A percentile compares a stretch with the other conserved stretches of the same genome.
Evolutionary conservation across 805 yeast genomes (phyloP).

Genomic region (Candida silvicultrix): DNA sequence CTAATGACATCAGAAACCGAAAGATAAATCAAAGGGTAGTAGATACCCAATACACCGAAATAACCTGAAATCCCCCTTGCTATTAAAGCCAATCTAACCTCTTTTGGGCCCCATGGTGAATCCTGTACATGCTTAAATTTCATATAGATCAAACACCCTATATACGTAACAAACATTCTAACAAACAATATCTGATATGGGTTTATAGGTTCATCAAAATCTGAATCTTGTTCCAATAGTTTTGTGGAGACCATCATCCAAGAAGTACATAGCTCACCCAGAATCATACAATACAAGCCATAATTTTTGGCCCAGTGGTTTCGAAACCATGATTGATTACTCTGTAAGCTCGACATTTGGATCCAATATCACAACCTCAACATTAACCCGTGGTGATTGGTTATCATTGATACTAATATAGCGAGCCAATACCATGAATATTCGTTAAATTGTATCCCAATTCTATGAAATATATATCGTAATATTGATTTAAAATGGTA

Average conservation of each 20-base stretch:
- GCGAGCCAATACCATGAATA: too few species aligned
- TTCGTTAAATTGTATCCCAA: too few species aligned
- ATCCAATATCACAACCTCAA: too few species aligned
- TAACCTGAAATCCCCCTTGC: conserved; percentile 68
- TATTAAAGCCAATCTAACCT: conserved; percentile 41
- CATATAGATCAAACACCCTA: conserved; percentile 51
- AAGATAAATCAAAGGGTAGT: conserved; percentile 61
- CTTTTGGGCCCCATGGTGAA: conserved; percentile 63
- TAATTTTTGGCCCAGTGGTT: background rate
- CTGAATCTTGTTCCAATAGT: conserved; percentile 55
- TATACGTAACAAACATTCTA: conserved; percentile 65
- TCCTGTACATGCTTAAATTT: conserved; percentile 41
- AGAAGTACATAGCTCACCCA: conserved; percentile 63
- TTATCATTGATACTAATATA: too few species aligned
- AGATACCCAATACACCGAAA: conserved; percentile 68
- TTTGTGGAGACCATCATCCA: conserved; percentile 67
- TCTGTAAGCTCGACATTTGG: background rate
- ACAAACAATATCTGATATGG: conserved; percentile 69
- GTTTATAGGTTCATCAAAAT: conserved; percentile 47
- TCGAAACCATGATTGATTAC: background rate
- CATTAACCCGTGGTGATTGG: too few species aligned
- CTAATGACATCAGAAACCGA: conserved; percentile 72
- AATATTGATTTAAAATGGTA: too few species aligned
- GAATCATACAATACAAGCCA: conserved; percentile 24
- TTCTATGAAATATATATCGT: too few species aligned